Percentiles rank a stretch among this genome's conserved stretches.
Conservation (phyloP, 495 filamentous ascomycete genomes). For the Hyphodiscus hymeniophilus region DNA sequence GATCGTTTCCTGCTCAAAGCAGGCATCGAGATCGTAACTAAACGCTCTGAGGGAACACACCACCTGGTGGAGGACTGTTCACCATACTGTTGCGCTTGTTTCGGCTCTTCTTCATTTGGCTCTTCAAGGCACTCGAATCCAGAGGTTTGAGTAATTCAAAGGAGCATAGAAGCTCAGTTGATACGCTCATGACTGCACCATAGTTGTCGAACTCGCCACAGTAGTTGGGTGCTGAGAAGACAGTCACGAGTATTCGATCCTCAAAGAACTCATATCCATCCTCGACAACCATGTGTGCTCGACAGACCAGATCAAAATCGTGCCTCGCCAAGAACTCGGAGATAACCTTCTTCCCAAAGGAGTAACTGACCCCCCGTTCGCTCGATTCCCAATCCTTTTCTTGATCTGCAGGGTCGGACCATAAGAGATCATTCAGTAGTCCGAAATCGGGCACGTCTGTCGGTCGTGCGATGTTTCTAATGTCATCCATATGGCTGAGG, state of each 20-base stretch:
- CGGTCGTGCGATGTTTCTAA: constrained; percentile 87
- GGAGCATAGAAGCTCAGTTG: constrained; percentile 84
- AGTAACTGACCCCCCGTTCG: constrained; percentile 95
- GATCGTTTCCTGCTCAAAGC: not conserved
- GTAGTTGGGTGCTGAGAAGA: constrained; percentile 97
- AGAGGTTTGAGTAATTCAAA: constrained; percentile 96
- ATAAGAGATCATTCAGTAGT: constrained; percentile 89
- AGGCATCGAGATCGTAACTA: constrained; percentile 20
- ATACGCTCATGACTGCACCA: constrained; percentile 98
- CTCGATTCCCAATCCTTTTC: constrained; percentile 97
- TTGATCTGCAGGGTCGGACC: constrained; percentile 98
- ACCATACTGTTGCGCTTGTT: constrained; percentile 85
- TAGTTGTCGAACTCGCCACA: constrained; percentile 99
- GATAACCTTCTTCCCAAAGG: constrained; percentile 97
- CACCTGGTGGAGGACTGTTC: constrained; percentile 75
- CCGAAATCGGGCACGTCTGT: constrained; percentile 98
- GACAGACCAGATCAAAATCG: constrained; percentile 95
- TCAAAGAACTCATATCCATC: constrained; percentile 99
- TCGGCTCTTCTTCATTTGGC: constrained; percentile 96
- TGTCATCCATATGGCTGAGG: constrained; percentile 95
- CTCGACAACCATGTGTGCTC: constrained; percentile 99
- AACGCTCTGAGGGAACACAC: constrained; percentile 43
- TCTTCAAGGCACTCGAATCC: constrained; percentile 95
- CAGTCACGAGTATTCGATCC: constrained; percentile 89
- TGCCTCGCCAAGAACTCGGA: constrained; percentile 91